Evolutionary conservation across 208 protist species (phyloP).

Genomic region (Leishmania amazonensis): DNA sequence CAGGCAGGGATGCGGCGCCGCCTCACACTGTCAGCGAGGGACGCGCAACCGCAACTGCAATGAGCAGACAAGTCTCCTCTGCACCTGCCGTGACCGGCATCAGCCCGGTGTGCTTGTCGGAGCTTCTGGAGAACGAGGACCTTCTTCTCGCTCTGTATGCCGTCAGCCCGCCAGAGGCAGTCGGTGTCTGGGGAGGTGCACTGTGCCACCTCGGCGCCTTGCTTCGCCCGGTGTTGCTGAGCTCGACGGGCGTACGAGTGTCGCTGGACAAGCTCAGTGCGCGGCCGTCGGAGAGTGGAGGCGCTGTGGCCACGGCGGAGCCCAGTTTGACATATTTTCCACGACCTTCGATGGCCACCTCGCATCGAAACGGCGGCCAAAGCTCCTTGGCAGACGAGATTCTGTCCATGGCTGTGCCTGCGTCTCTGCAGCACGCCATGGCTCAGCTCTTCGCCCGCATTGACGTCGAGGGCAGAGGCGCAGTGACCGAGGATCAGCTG

Average conservation of each 20-base stretch:
- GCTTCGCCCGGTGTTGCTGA: slow-evolving; percentile 26
- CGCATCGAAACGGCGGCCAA: background rate
- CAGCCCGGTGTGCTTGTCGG: slow-evolving; percentile 25
- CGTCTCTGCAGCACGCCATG: slow-evolving; percentile 29
- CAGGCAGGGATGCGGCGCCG: background rate
- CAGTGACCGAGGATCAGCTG: slow-evolving; percentile 33
- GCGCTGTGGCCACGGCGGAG: background rate
- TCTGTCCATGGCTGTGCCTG: slow-evolving; percentile 29
- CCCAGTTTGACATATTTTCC: background rate
- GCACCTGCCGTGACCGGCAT: slow-evolving; percentile 26
- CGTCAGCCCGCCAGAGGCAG: slow-evolving; percentile 10
- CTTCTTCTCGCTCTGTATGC: slow-evolving; percentile 26
- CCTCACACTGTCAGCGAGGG: background rate
- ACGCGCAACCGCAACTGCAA: background rate
- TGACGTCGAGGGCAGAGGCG: slow-evolving; percentile 9
- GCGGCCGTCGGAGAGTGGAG: background rate
- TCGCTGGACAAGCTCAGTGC: slow-evolving; percentile 21
- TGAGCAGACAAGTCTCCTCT: background rate
- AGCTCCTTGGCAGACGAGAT: background rate
- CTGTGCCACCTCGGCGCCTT: slow-evolving; percentile 16
- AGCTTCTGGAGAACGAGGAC: slow-evolving; percentile 30
- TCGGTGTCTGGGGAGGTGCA: slow-evolving; percentile 32
- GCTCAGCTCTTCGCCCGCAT: slow-evolving; percentile 24
- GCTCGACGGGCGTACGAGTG: slow-evolving; percentile 25
- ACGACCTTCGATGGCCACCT: background rate